These are phyloP conservation scores for Davidsoniella neocaledoniae DNA, from an alignment of 2,329 filamentous ascomycete genomes.

Conservation along the genomic window DNA sequence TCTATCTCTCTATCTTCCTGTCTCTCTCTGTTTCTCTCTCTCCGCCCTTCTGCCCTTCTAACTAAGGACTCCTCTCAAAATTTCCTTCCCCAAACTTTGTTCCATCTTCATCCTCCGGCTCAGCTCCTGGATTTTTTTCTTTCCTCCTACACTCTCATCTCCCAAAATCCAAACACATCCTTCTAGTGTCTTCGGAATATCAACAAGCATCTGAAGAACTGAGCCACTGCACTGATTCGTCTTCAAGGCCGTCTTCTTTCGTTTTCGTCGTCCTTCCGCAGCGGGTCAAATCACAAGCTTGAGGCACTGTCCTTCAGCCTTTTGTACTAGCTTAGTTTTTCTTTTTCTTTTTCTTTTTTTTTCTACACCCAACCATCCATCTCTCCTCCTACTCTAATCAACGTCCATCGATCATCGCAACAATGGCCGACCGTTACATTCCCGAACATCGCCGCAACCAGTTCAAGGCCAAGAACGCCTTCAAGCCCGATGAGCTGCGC, in stretches of 20 bases:
- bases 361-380: background rate
- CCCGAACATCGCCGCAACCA: slow-evolving; percentile 97
- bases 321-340: slow-evolving; percentile 1
- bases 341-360: background rate
- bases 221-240: background rate
- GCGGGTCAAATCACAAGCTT: background rate
- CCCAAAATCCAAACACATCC: background rate
- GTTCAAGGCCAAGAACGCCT: slow-evolving; percentile 98
- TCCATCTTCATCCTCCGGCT: slow-evolving; percentile 1
- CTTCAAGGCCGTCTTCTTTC: background rate
- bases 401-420: slow-evolving; percentile 23
- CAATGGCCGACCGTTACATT: slow-evolving; percentile 97
- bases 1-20: slow-evolving; percentile 13
- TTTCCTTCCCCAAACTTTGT: slow-evolving; percentile 9
- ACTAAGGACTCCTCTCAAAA: slow-evolving; percentile 4
- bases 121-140: slow-evolving; percentile 1
- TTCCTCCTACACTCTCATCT: slow-evolving; percentile 2
- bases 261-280: background rate
- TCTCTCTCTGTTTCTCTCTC: slow-evolving; percentile 12
- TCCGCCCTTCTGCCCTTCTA: slow-evolving; percentile 10
- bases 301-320: background rate
- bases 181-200: no score
- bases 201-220: background rate
- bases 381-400: slow-evolving; percentile 13
- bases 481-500: slow-evolving; percentile 97